Evolutionary conservation across 2,329 filamentous ascomycete genomes (phyloP), one percentile per base, ranked within the genome.

Genomic region (Beauveria asiatica): DNA sequence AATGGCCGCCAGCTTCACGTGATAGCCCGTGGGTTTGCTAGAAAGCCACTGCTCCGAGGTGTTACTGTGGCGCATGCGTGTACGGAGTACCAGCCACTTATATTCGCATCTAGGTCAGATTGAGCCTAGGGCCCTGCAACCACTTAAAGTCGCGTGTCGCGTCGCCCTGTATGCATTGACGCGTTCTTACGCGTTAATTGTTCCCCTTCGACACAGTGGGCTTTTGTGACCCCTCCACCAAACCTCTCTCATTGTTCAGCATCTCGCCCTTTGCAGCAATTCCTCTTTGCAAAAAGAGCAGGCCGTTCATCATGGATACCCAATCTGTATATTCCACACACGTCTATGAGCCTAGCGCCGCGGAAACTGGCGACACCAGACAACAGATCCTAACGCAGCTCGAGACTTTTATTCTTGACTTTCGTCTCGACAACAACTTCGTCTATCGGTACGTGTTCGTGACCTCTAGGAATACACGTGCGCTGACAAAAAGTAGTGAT

Each of bases 401-500:
- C 62, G 86, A 94, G 70, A 87, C 91, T 63, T 99, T 99, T 73
- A 87, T 99, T 65, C 84, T 97, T 61, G 90, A 93, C 67, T 99
- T 97, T 72, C 86, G 93, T 70, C 84, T 97, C 46, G 93, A 97
- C 75, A 96, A 96, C 74, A 84, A 87, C 69, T 97, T 96, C 75
- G 86, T 97, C 69, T 99, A 97, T 82, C 85, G 92, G 92, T 93
- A 73, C 11, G 57, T 25, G 65, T 76, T 63, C 44, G 37, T 21
- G n/a, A 19, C 30, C 16, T 23, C 13, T 27, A 27, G 45, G 11
- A 39, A 17, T n/a, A 5, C n/a, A 11, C 48, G 17, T 44, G 17
- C 8, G 23, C 41, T 48, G 42, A 60, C 16, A 21, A 94, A 82
- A 92, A 97, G 69, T 2, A 54, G 94, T 83, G 93, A 97, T 69